These are phyloP conservation scores for Penicillium coffeae DNA, from an alignment of 495 filamentous ascomycete species.

Conservation along the genomic window DNA sequence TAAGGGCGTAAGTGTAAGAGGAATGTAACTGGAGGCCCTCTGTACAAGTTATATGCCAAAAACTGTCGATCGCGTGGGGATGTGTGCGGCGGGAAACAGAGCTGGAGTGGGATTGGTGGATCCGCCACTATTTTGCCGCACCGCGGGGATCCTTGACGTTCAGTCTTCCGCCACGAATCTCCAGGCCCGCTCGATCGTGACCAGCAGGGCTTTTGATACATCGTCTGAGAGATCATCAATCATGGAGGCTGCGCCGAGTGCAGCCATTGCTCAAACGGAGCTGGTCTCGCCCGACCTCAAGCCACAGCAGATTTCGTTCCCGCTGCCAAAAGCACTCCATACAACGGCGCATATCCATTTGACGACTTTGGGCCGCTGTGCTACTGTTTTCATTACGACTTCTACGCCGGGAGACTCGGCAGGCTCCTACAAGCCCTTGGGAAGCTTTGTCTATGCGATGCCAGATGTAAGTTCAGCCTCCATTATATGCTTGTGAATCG, in stretches of 20 bases:
- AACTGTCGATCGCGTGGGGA: not conserved
- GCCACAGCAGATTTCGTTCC: slow-evolving; percentile 67
- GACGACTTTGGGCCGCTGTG: slow-evolving; percentile 60
- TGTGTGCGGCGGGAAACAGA: slow-evolving; percentile 15
- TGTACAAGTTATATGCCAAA: not conserved
- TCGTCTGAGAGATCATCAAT: not conserved
- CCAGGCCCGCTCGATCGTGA: not conserved
- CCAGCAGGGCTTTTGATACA: not conserved
- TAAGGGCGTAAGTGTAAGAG: not conserved
- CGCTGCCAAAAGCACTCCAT: slow-evolving; percentile 69
- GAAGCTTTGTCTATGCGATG: slow-evolving; percentile 87
- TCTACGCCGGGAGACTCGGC: slow-evolving; percentile 55
- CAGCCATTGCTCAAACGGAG: slow-evolving; percentile 16
- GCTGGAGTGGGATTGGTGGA: slow-evolving; percentile 17
- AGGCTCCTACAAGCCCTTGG: slow-evolving; percentile 39
- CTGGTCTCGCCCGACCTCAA: slow-evolving; percentile 29
- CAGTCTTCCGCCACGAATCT: slow-evolving; percentile 2
- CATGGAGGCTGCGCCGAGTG: slow-evolving; percentile 8
- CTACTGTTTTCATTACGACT: slow-evolving; percentile 74
- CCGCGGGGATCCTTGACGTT: slow-evolving; percentile 13
- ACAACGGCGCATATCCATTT: slow-evolving; percentile 78
- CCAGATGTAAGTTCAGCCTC: slow-evolving; percentile 64
- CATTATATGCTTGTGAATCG: not conserved
- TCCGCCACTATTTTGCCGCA: slow-evolving; percentile 10
- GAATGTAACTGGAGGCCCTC: no score